These are phyloP conservation scores for Populus tremula DNA, from an alignment of 345 rosid genomes.

Conservation along the genomic window DNA sequence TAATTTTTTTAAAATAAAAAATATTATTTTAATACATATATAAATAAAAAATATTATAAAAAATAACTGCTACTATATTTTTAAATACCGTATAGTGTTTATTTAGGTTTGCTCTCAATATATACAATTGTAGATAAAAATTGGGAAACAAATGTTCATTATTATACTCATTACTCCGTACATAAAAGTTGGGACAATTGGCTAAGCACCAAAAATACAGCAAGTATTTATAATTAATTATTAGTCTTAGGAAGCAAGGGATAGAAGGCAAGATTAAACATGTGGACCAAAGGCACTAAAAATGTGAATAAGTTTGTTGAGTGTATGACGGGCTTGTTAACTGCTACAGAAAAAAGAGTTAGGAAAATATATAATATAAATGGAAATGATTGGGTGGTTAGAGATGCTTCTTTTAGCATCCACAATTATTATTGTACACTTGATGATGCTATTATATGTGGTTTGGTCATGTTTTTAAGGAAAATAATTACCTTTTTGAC, in stretches of 20 bases:
- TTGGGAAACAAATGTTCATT: background rate
- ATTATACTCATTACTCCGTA: background rate
- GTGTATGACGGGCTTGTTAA: background rate
- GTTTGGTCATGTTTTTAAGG: slow-evolving; percentile 1
- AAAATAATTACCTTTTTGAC: background rate
- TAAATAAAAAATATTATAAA: too few relatives aligned
- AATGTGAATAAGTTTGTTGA: background rate
- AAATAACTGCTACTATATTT: rapidly evolving
- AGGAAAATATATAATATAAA: slow-evolving; percentile 7
- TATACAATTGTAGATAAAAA: too few relatives aligned
- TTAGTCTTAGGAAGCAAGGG: too few relatives aligned
- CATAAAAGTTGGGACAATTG: background rate
- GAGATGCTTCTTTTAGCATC: slow-evolving; percentile 23
- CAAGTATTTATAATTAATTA: too few relatives aligned
- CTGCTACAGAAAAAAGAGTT: background rate
- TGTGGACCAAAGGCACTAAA: background rate
- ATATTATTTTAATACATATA: too few relatives aligned
- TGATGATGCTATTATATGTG: background rate
- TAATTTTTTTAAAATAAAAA: too few relatives aligned
- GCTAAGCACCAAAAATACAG: background rate
- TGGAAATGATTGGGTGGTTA: slow-evolving; percentile 38
- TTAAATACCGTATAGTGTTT: rapidly evolving
- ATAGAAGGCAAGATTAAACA: background rate
- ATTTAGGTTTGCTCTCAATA: background rate
- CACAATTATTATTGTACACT: background rate